These are phyloP conservation scores for Clavariopsis aquatica DNA, from an alignment of 495 filamentous ascomycete species.

Conservation along the genomic window DNA sequence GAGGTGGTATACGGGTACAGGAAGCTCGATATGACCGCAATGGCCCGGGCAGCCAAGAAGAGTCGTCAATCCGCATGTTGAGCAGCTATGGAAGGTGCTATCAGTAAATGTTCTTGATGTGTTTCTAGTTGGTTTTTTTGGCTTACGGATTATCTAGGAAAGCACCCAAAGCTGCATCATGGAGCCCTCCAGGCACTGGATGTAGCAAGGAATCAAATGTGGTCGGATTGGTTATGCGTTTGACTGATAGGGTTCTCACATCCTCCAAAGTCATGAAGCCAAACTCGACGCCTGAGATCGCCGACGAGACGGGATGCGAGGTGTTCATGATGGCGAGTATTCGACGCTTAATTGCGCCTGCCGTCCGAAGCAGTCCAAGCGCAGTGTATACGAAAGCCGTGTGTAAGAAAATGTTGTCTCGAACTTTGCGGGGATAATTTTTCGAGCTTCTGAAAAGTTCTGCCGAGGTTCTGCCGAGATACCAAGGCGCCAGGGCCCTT, in stretches of 20 bases:
- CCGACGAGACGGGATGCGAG: conserved; percentile 81
- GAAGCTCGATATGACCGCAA: conserved; percentile 90
- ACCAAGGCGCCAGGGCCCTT: conserved; percentile 3
- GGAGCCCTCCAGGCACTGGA: conserved; percentile 83
- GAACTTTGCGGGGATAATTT: conserved; percentile 25
- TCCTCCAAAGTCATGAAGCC: conserved; percentile 75
- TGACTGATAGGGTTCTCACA: conserved; percentile 85
- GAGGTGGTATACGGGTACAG: conserved; percentile 88
- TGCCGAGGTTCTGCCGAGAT: conserved; percentile 11
- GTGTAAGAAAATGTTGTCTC: background rate
- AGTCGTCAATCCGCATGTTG: conserved; percentile 79
- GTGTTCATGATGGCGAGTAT: conserved; percentile 63
- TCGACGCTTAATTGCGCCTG: background rate
- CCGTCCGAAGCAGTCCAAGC: conserved; percentile 2
- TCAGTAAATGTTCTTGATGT: conserved; percentile 9
- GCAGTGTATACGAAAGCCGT: background rate
- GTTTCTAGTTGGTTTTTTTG: background rate
- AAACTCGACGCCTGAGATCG: conserved; percentile 87
- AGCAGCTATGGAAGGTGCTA: conserved; percentile 63
- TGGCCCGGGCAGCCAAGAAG: conserved; percentile 80
- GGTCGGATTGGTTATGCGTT: conserved; percentile 81
- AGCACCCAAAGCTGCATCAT: conserved; percentile 91
- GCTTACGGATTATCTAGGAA: conserved; percentile 79
- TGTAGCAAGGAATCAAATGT: conserved; percentile 89
- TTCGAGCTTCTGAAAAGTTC: conserved; percentile 21